Percentiles rank a stretch among this genome's conserved stretches.
phyloP scores from a whole-genome alignment of 495 filamentous ascomycete genomes.

The Penicillium angulare region DNA sequence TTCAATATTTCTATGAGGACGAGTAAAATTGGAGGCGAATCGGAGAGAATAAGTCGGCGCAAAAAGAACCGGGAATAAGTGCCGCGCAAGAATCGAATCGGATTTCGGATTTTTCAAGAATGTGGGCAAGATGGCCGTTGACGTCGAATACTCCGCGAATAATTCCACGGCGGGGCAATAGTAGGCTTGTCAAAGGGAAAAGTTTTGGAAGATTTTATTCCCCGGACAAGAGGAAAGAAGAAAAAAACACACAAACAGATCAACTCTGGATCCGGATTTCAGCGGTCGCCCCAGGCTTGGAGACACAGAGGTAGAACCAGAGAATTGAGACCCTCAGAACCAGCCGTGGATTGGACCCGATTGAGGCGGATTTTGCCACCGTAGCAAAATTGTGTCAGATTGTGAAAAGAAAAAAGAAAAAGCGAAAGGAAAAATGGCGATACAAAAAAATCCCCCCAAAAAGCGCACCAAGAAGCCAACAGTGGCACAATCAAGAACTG shows the following conservation, averaged over 20 bases:
- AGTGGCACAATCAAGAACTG: slow-evolving; percentile 1
- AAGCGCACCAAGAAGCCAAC: slow-evolving; percentile 5
- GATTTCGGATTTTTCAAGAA: slow-evolving; percentile 5
- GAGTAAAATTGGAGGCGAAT: neutral
- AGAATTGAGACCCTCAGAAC: slow-evolving; percentile 24
- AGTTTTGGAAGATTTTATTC: neutral
- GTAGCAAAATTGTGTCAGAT: slow-evolving; percentile 19
- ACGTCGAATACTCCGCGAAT: slow-evolving; percentile 3
- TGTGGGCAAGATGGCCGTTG: slow-evolving; percentile 5
- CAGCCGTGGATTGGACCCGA: no score
- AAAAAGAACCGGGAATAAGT: neutral
- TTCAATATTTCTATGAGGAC: slow-evolving; percentile 2
- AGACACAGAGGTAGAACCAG: slow-evolving; percentile 37
- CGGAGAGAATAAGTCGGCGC: neutral
- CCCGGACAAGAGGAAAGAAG: slow-evolving; percentile 19
- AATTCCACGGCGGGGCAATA: neutral
- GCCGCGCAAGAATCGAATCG: neutral
- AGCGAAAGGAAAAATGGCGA: neutral
- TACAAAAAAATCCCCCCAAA: neutral
- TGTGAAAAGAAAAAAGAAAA: slow-evolving; percentile 1
- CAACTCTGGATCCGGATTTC: slow-evolving; percentile 27
- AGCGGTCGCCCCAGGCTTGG: slow-evolving; percentile 26
- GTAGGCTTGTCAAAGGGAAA: neutral
- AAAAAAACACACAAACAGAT: slow-evolving; percentile 26
- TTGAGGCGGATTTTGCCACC: slow-evolving; percentile 36